Base-by-base conservation (phyloP, 2,329 filamentous ascomycete genomes). In the Arachnomyces sp. region DNA sequence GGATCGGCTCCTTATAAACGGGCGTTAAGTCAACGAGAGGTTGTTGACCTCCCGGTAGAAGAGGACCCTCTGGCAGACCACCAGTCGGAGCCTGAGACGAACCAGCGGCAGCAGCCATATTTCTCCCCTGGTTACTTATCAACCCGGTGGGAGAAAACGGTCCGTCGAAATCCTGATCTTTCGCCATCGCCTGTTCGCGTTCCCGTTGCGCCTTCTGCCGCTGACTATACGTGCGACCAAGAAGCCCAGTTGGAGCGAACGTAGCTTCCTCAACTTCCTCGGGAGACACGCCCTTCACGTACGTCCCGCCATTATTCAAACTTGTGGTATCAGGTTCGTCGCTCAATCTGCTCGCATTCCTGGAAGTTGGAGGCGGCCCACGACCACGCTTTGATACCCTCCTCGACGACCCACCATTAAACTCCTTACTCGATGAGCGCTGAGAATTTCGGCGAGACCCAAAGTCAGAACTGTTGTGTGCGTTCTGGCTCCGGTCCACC, bases 1-100 rank as follows among this genome's bases (percentile, higher is more conserved):
- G 58, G 2, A 80, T 80, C 5, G 79, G 72, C 45, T 83, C 79
- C 36, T 73, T 69, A 53, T 81, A 82, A 36, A 70, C 67, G 0
- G 79, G 77, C 0, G 78, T 79, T 31, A 87, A 69, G 52, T 84
- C 82, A 20, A 88, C 63, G 4, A 88, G 68, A 1, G 83, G 82
- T 16, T 60, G 64, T n/a, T 57, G 55, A 41, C 43, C 56, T 32
- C 58, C 53, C 14, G 42, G 14, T 8, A 29, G 34, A 16, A 40
- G 28, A 11, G 25, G 13, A 6, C 17, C 15, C 12, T 39, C 38
- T 36, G 34, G 42, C 15, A 29, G 11, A 15, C 37, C 39, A 6
- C 35, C 20, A 34, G 56, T 56, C 1, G 56, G 50, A 2, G 44
- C 45, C 2, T 53, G 50, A 3, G 43, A 39, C 7, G 53, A 53